Evolutionary conservation across 148 eudicot genomes (phyloP).

Genomic region (Nepenthes mirabilis): DNA sequence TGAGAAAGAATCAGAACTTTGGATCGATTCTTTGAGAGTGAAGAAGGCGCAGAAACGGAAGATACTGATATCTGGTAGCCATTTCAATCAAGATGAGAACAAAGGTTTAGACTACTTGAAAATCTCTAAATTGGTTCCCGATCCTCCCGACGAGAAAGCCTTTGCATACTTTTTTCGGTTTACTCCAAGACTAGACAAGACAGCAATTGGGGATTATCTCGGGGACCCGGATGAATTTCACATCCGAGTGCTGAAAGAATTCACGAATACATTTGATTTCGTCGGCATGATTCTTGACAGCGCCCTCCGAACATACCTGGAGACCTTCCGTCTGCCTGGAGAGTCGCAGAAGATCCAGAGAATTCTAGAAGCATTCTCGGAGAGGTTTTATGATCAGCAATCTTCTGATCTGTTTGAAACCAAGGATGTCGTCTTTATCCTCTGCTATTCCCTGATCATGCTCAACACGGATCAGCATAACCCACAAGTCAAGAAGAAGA

Average conservation of each 20-base stretch:
- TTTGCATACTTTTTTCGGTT: constrained; percentile 63
- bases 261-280: constrained; percentile 63
- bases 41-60: constrained; percentile 69
- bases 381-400: constrained; percentile 65
- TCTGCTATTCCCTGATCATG: constrained; percentile 88
- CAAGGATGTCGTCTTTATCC: constrained; percentile 58
- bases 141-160: constrained; percentile 73
- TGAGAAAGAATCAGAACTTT: constrained; percentile 27
- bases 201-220: constrained; percentile 66
- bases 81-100: constrained; percentile 74
- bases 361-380: constrained; percentile 70
- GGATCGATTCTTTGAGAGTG: constrained; percentile 44
- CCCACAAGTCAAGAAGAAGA: constrained; percentile 94
- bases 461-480: constrained; percentile 94
- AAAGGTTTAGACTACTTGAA: constrained; percentile 77
- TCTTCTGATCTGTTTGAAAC: constrained; percentile 56
- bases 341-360: constrained; percentile 91
- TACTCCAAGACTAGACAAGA: constrained; percentile 67
- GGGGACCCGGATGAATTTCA: constrained; percentile 85
- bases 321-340: constrained; percentile 81
- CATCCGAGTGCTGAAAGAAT: constrained; percentile 67
- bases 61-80: constrained; percentile 60
- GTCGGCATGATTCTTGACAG: constrained; percentile 64
- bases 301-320: constrained; percentile 63
- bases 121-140: constrained; percentile 40